Percentiles rank a stretch among this genome's conserved stretches.
Evolutionary conservation across 2,329 filamentous ascomycete genomes (phyloP).

Genomic region (Talaromyces sp.): DNA sequence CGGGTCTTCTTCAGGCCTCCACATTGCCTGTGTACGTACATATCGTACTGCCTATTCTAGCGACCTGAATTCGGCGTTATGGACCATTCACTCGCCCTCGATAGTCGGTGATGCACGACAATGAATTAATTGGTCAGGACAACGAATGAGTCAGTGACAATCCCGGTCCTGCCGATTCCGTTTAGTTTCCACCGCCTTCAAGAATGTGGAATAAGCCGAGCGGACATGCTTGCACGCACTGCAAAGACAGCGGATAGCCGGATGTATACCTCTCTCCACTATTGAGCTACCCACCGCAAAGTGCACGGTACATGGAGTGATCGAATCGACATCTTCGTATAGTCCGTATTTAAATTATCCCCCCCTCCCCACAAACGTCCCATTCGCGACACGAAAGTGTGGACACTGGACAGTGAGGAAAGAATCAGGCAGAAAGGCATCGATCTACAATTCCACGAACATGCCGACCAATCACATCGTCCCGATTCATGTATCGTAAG

Average conservation of each 20-base stretch:
- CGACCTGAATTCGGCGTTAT: neutral
- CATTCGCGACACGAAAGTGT: too few relatives aligned
- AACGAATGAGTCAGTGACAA: too few relatives aligned
- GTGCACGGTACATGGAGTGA: too few relatives aligned
- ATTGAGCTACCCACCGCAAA: too few relatives aligned
- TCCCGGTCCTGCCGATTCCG: neutral
- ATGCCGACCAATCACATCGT: neutral
- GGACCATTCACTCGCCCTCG: neutral
- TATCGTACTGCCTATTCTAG: neutral
- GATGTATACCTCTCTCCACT: neutral
- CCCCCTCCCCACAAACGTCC: neutral
- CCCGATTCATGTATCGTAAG: neutral
- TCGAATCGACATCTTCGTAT: neutral
- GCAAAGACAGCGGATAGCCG: neutral
- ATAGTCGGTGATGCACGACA: neutral
- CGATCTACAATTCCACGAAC: neutral
- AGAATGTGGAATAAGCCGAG: neutral
- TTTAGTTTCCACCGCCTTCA: neutral
- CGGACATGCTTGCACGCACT: neutral
- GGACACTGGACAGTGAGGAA: neutral
- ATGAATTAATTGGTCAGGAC: neutral
- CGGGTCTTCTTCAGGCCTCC: neutral
- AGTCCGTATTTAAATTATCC: neutral
- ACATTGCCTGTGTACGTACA: neutral
- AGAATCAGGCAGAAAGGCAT: constrained; percentile 4